Evolutionary conservation across 306 rosid genomes (phyloP).

Genomic region (Dalbergia oliveri): DNA sequence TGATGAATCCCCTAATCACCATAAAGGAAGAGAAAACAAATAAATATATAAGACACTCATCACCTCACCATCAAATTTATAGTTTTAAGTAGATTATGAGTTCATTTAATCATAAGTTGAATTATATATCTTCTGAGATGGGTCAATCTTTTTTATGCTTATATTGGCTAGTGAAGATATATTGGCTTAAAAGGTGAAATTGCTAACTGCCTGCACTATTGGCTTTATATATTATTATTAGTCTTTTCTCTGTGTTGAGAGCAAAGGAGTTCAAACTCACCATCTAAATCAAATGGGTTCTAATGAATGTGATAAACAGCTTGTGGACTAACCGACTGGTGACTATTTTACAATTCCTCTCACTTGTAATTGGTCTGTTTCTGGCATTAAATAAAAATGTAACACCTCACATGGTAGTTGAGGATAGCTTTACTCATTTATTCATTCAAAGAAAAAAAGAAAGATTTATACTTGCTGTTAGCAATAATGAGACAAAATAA

Average conservation of each 20-base stretch:
- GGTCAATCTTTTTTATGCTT: constrained; percentile 27
- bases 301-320: constrained; percentile 25
- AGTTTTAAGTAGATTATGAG: constrained; percentile 1
- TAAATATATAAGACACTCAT: not conserved
- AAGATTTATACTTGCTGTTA: not conserved
- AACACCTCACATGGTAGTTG: constrained; percentile 38
- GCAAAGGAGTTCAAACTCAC: constrained; percentile 18
- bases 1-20: not conserved
- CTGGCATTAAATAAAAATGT: constrained; percentile 27
- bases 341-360: constrained; percentile 8
- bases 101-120: constrained; percentile 20
- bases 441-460: not conserved
- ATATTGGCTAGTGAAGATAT: constrained; percentile 31
- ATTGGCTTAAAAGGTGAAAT: constrained; percentile 47
- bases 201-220: constrained; percentile 40
- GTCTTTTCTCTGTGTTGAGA: not conserved
- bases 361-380: constrained; percentile 3
- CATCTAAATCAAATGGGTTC: constrained; percentile 25
- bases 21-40: not conserved
- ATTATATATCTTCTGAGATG: not conserved
- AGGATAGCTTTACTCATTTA: not conserved
- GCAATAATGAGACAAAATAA: constrained; percentile 5
- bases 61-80: not conserved
- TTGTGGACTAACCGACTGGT: not conserved
- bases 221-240: not conserved